These are phyloP conservation scores for Corinectria fuckeliana DNA, from an alignment of 2,329 filamentous ascomycete genomes.

Conservation along the genomic window DNA sequence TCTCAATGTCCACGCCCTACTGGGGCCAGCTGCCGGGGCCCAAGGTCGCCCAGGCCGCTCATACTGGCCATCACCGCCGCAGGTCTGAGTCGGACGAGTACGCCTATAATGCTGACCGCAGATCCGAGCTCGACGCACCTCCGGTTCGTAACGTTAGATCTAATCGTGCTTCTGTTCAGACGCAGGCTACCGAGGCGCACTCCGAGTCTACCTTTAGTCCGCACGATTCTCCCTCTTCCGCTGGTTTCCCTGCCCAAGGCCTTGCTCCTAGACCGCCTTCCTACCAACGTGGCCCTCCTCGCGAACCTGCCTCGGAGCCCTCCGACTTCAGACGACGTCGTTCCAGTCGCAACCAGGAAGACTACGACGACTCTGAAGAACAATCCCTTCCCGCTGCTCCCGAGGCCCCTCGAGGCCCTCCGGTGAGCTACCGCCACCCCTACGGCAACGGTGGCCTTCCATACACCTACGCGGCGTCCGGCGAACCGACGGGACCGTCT, in stretches of 20 bases:
- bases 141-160: conserved; percentile 53
- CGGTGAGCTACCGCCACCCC: conserved; percentile 62
- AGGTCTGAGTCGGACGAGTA: conserved; percentile 42
- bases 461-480: conserved; percentile 32
- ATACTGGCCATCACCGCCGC: conserved; percentile 44
- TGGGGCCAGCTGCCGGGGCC: conserved; percentile 64
- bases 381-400: conserved; percentile 59
- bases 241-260: conserved; percentile 58
- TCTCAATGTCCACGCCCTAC: conserved; percentile 59
- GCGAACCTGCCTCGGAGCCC: conserved; percentile 47
- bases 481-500: conserved; percentile 10
- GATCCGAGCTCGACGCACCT: conserved; percentile 45
- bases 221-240: conserved; percentile 60
- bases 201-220: conserved; percentile 67
- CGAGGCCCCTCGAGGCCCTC: conserved; percentile 66
- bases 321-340: conserved; percentile 53
- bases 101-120: conserved; percentile 41
- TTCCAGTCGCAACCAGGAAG: conserved; percentile 43
- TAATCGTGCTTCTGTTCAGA: conserved; percentile 63
- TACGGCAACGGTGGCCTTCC: conserved; percentile 41
- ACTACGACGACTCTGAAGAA: conserved; percentile 47
- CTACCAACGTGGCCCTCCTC: conserved; percentile 54
- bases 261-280: conserved; percentile 67
- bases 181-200: conserved; percentile 59
- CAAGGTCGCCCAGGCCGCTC: conserved; percentile 44